Conservation (phyloP, 2,329 filamentous ascomycete genomes). For the Ascomycota sp. region DNA sequence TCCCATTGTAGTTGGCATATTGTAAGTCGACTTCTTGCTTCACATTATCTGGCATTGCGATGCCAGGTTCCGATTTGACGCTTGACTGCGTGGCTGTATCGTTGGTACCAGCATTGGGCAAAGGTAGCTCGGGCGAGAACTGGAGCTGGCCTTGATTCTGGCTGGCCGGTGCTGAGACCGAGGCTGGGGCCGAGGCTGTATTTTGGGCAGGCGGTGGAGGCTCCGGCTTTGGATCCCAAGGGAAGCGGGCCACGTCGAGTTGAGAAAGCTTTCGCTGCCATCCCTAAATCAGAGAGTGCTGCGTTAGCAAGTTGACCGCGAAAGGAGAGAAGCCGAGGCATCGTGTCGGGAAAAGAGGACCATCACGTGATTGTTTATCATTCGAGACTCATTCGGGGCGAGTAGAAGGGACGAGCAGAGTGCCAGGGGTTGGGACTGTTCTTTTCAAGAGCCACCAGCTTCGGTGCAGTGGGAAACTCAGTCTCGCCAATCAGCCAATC, state of each 20-base stretch:
- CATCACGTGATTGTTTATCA: too few relatives aligned
- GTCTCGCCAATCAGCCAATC: too few relatives aligned
- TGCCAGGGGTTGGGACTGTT: too few relatives aligned
- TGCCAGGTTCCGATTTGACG: constrained; percentile 21
- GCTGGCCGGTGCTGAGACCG: constrained; percentile 5
- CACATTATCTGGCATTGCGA: constrained; percentile 26
- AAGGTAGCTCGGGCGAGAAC: constrained; percentile 12
- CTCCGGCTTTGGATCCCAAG: constrained; percentile 81
- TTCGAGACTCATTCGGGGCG: too few relatives aligned
- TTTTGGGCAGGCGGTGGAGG: constrained; percentile 20
- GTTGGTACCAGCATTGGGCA: constrained; percentile 8
- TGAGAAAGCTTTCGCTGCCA: constrained; percentile 86
- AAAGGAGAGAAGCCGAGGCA: too few relatives aligned
- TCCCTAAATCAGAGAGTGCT: constrained; percentile 42
- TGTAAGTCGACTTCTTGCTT: constrained; percentile 22
- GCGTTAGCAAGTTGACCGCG: constrained; percentile 5
- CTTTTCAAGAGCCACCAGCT: too few relatives aligned
- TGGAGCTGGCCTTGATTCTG: constrained; percentile 12
- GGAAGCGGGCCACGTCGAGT: constrained; percentile 70
- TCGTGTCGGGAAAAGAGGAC: too few relatives aligned
- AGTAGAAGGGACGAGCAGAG: too few relatives aligned
- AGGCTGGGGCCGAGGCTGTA: not conserved
- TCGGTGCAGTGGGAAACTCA: too few relatives aligned
- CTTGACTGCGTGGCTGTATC: constrained; percentile 13
- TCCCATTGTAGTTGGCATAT: constrained; percentile 13